These are phyloP conservation scores for Bombardia bombarda DNA, from an alignment of 495 filamentous ascomycete genomes.

Conservation along the genomic window DNA sequence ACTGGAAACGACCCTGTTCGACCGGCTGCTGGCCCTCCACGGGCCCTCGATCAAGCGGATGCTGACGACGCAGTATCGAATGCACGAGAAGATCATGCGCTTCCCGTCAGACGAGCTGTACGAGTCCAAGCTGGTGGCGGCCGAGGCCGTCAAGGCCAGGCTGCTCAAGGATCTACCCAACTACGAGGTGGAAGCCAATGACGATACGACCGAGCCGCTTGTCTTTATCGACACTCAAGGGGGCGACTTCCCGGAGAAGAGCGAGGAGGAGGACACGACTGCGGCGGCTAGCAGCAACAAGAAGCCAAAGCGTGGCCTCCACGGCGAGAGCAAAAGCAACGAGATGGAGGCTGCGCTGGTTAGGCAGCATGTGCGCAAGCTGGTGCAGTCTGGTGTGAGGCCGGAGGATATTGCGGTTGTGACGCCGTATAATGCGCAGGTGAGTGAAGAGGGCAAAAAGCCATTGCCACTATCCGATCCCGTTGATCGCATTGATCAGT, in stretches of 20 bases:
- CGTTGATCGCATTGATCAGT: too few species aligned
- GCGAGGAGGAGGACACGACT: constrained; percentile 23
- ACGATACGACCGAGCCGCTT: constrained; percentile 80
- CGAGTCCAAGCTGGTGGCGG: constrained; percentile 69
- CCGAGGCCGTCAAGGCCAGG: constrained; percentile 63
- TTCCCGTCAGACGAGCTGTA: constrained; percentile 91
- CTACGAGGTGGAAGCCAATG: constrained; percentile 70
- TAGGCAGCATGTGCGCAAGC: constrained; percentile 58
- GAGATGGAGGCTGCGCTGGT: constrained; percentile 83
- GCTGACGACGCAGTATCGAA: constrained; percentile 97
- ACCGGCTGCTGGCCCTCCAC: constrained; percentile 74
- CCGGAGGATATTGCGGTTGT: constrained; percentile 85
- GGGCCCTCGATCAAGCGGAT: constrained; percentile 81
- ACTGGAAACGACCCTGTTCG: constrained; percentile 85
- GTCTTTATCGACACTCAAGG: constrained; percentile 97
- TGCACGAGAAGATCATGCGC: constrained; percentile 92
- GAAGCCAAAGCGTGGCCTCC: constrained; percentile 15
- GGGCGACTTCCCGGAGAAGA: constrained; percentile 62
- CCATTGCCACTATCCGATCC: constrained; percentile 15
- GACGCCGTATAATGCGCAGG: constrained; percentile 94
- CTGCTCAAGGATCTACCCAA: constrained; percentile 65
- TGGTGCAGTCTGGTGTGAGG: constrained; percentile 71
- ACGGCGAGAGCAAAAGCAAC: constrained; percentile 56
- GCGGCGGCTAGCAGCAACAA: background rate
- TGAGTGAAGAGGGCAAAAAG: too few species aligned